Conservation (phyloP, 106 monocot genomes). For the Phalaenopsis equestris region DNA sequence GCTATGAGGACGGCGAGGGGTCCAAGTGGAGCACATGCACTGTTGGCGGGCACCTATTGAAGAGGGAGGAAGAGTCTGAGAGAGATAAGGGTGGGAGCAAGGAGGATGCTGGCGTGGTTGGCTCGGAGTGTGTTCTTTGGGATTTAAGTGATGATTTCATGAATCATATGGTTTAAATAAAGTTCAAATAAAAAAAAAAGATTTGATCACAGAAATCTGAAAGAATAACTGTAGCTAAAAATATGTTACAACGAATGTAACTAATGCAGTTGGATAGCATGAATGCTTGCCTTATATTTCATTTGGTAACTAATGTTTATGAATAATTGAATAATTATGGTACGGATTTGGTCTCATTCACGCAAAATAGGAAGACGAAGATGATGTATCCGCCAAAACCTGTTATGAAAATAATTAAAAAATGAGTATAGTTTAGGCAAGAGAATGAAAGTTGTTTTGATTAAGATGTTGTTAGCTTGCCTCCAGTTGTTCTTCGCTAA, state of each 20-base stretch:
- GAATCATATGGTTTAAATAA: constrained; percentile 25
- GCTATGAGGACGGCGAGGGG: constrained; percentile 25
- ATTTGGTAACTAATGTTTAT: background rate
- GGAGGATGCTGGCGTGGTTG: constrained; percentile 19
- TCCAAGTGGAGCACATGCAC: constrained; percentile 40
- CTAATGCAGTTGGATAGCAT: background rate
- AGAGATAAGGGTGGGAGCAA: constrained; percentile 20
- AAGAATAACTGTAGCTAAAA: background rate
- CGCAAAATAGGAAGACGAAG: constrained; percentile 93
- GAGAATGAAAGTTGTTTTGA: background rate
- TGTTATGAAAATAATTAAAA: constrained; percentile 18
- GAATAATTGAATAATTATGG: background rate
- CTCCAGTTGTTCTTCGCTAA: constrained; percentile 95
- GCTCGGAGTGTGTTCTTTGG: constrained; percentile 67
- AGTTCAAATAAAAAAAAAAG: constrained; percentile 3
- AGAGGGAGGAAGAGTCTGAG: constrained; percentile 23
- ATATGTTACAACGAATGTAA: background rate
- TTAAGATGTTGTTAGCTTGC: constrained; percentile 25
- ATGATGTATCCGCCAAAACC: constrained; percentile 86
- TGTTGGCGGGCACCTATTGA: constrained; percentile 3
- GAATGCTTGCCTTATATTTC: background rate
- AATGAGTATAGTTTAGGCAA: background rate
- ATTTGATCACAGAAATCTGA: background rate
- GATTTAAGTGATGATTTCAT: constrained; percentile 85
- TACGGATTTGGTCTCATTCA: constrained; percentile 12